Base-by-base conservation (phyloP, 2,329 filamentous ascomycete genomes). In the Fusarium avenaceum region DNA sequence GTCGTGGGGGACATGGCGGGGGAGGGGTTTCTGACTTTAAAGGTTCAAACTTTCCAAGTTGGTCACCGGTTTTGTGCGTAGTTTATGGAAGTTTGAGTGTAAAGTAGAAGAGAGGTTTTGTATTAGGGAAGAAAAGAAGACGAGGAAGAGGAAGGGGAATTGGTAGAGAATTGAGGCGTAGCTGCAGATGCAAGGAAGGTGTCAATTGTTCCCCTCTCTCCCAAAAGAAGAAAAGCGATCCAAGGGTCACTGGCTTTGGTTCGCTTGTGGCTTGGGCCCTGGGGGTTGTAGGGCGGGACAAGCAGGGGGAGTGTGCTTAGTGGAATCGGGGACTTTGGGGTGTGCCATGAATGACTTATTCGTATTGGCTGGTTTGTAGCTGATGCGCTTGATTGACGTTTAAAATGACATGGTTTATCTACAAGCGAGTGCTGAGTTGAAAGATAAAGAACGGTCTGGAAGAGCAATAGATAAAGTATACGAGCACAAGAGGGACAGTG, bases 1-100 rank as follows among this genome's bases (percentile, higher is more conserved):
- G 54, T 64, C 65, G 72, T 69, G 62, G 71, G 63, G 58, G 76
- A 69, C 74, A 77, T 77, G 70, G 63, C 54, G 60, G 55, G 58
- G 53, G 35, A 52, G 26, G 45, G 55, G 47, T 35, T 57, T 55
- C 33, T 42, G 19, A 56, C 28, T 51, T 22, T 28, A n/a, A 20
- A 39, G 47, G 11, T 22, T 35, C 26, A 19, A 39, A 52, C 19
- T 52, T 28, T 40, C 20, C 11, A 33, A 20, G 9, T 10, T 32
- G 44, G 44, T 54, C 40, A 33, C 26, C 28, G 32, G 19, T 32
- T 51, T 15, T 13, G 24, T 33, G 55, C 53, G 28, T 19, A 40
- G 11, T 26, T 35, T 45, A 28, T 32, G n/a, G 20, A 19, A 22
- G 17, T 45, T 30, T 6, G 24, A 20, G 17, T n/a, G 30, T 24